phyloP scores from a whole-genome alignment of 2,329 filamentous ascomycete genomes.

The Botryotinia convoluta region DNA sequence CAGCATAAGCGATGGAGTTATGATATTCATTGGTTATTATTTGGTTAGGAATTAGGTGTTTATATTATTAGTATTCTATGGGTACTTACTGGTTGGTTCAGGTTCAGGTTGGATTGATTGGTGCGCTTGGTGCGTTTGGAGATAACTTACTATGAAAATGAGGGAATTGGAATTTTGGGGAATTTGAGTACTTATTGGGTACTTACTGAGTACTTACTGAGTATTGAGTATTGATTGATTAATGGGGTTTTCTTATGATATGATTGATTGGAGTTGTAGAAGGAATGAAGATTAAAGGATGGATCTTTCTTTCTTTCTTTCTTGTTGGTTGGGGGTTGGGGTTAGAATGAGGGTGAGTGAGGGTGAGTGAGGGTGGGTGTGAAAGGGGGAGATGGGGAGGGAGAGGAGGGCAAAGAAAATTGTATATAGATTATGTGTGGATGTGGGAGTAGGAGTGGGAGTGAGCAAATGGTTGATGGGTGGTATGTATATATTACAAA shows the following conservation, averaged over 20 bases:
- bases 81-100: neutral
- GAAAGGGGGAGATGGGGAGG: neutral
- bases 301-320: neutral
- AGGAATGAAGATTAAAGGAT: neutral
- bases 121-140: neutral
- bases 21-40: neutral
- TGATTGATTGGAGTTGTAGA: neutral
- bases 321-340: neutral
- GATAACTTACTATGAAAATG: neutral
- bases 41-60: neutral
- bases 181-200: neutral
- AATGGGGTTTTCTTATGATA: neutral
- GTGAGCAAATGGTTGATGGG: too few species aligned
- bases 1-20: slow-evolving; percentile 15
- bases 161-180: neutral
- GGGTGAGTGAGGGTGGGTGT: neutral
- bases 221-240: neutral
- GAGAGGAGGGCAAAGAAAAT: neutral
- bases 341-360: neutral
- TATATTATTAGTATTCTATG: neutral
- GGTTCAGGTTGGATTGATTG: neutral
- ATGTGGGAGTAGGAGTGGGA: neutral
- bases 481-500: neutral
- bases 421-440: neutral
- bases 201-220: too few species aligned